These are phyloP conservation scores for Typha latifolia DNA, from an alignment of 176 grass and related monocot species.

Conservation along the genomic window DNA sequence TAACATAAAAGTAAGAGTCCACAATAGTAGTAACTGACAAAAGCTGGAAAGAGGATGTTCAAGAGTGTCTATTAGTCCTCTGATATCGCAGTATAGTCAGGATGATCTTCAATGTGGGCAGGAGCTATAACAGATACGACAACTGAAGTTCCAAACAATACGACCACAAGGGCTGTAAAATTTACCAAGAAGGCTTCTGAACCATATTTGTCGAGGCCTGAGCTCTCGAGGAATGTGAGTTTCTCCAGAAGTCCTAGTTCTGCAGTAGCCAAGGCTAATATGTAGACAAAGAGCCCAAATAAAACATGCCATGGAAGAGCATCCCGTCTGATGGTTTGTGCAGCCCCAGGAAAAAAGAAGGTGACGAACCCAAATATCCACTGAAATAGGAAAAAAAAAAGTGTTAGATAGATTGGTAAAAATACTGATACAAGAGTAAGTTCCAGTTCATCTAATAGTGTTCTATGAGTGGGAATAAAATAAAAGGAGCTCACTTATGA, in stretches of 20 bases:
- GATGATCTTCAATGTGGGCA: constrained; percentile 30
- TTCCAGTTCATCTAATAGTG: too few species aligned
- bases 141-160: constrained; percentile 52
- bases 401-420: too few species aligned
- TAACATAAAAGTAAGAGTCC: too few species aligned
- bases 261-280: constrained; percentile 61
- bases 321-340: constrained; percentile 34
- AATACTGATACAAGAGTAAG: too few species aligned
- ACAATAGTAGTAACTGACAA: too few species aligned
- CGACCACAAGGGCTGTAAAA: constrained; percentile 59
- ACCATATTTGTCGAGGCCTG: constrained; percentile 62
- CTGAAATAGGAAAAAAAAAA: constrained; percentile 31
- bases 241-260: constrained; percentile 86
- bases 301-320: constrained; percentile 84
- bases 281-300: constrained; percentile 82
- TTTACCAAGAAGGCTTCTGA: constrained; percentile 76
- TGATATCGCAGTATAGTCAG: constrained; percentile 49
- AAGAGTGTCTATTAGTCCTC: constrained; percentile 9
- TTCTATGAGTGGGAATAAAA: too few species aligned
- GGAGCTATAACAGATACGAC: constrained; percentile 51
- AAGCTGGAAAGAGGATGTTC: neutral
- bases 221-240: constrained; percentile 75
- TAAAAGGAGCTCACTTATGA: neutral
- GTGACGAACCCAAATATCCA: constrained; percentile 75
- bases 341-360: constrained; percentile 56